Percentiles rank a stretch among this genome's conserved stretches.
Evolutionary conservation across 305 asterid species (phyloP).

Genomic region (Nicotiana rustica): DNA sequence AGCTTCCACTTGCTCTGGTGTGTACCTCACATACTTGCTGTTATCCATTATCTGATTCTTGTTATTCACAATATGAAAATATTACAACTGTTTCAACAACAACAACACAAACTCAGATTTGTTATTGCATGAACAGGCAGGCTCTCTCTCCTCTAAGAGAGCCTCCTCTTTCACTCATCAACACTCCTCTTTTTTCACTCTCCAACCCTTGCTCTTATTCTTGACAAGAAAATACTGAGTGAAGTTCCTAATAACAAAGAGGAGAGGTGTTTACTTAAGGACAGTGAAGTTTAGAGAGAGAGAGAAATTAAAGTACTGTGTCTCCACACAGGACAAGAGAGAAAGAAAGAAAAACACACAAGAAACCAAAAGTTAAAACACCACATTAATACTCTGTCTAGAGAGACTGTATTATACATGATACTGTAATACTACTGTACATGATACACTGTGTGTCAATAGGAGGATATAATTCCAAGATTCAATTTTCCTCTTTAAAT

Average conservation of each 20-base stretch:
- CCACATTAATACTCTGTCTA: neutral
- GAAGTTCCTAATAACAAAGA: no score
- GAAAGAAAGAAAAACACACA: neutral
- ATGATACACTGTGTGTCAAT: neutral
- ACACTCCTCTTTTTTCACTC: neutral
- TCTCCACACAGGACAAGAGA: slow-evolving; percentile 13
- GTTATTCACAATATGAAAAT: slow-evolving; percentile 41
- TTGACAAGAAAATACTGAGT: neutral
- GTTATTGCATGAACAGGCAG: slow-evolving; percentile 47
- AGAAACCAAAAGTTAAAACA: slow-evolving; percentile 27
- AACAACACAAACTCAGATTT: no score
- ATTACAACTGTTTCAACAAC: neutral
- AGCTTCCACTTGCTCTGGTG: slow-evolving; percentile 98
- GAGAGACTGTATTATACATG: neutral
- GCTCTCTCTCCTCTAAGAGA: slow-evolving; percentile 54
- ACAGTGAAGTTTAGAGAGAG: slow-evolving; percentile 4
- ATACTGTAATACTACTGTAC: neutral
- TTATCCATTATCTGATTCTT: slow-evolving; percentile 74
- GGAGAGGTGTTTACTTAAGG: neutral
- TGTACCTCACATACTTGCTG: slow-evolving; percentile 91
- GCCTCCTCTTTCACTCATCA: slow-evolving; percentile 54
- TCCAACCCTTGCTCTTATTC: neutral
- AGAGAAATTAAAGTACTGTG: neutral
- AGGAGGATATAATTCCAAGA: neutral
- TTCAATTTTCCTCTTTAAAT: neutral